Evolutionary conservation across 495 filamentous ascomycete genomes (phyloP), one percentile per base, ranked within the genome.

Genomic region (Poronia punctata): DNA sequence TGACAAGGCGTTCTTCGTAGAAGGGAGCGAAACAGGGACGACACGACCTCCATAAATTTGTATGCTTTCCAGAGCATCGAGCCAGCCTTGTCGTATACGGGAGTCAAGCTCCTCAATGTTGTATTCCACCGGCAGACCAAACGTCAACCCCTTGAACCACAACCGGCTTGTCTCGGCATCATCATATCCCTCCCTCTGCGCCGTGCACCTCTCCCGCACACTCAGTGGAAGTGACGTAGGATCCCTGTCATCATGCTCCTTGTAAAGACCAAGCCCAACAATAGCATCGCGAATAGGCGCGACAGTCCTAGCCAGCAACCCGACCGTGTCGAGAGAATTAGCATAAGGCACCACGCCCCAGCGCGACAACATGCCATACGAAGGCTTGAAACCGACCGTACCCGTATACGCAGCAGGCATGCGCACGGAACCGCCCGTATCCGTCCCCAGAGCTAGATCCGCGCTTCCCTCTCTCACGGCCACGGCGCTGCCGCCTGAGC

Each of bases 311-410:
- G 78, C 79, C 32, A 98, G 40, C 2, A 98, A 70, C 0, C 93
- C 93, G 4, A 98, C 87, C 2, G 92, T 98, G 55, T 98, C 92
- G 5, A 98, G 59, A 3, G 88, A 95, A 53, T 97, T 96, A 12
- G 93, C 92, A 58, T 97, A 98, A 15, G 89, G 84, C 20, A 97
- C 73, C 7, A 98, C 89, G 12, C 92, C 92, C 75, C 83, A 88
- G 33, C 92, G 73, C 38, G 87, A 93, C 22, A 90, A 53, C 49
- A 84, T 60, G 7, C 86, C 88, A 54, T 93, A 93, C 4, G 86
- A 93, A 10, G 92, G 92, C 62, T 98, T 98, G 64, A 88, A 96
- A 0, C 92, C 92, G 17, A 93, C 74, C 9, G 79, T 74, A 7
- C 88, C 87, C 4, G 82, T 89, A 54, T 93, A 97, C 9, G 92